Conservation (phyloP, 208 protist genomes). For the Trypanosoma scelopori region DNA sequence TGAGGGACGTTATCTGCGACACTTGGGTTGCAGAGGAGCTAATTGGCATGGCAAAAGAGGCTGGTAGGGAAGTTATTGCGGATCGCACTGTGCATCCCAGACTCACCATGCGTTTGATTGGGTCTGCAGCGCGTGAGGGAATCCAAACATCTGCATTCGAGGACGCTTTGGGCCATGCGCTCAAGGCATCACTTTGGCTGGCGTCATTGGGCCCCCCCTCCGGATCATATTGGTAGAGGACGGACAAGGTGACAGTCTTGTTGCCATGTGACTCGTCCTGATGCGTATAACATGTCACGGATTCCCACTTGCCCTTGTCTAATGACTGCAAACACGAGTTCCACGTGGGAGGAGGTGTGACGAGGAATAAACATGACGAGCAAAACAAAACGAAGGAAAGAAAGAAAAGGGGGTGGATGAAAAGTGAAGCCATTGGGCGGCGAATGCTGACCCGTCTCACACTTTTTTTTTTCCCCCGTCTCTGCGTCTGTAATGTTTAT, state of each 20-base stretch:
- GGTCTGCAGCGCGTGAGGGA: slow-evolving; percentile 35
- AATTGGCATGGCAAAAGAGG: slow-evolving; percentile 52
- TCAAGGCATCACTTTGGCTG: slow-evolving; percentile 40
- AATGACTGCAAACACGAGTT: too few relatives aligned
- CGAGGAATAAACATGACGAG: too few relatives aligned
- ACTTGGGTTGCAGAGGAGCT: slow-evolving; percentile 85
- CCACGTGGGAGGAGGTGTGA: too few relatives aligned
- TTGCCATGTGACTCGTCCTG: background rate
- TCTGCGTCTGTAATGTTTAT: slow-evolving; percentile 20
- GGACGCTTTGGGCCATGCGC: slow-evolving; percentile 27
- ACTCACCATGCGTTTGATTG: slow-evolving; percentile 51
- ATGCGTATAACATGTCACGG: too few relatives aligned
- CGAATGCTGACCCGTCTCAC: background rate
- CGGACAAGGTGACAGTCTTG: background rate
- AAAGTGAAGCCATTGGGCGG: too few relatives aligned
- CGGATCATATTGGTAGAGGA: slow-evolving; percentile 11
- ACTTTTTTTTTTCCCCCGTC: slow-evolving; percentile 10
- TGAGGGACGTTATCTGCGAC: slow-evolving; percentile 74
- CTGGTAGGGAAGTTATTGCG: slow-evolving; percentile 42
- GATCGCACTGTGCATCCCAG: slow-evolving; percentile 61
- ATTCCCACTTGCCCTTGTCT: too few relatives aligned
- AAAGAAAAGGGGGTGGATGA: too few relatives aligned
- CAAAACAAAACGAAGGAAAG: too few relatives aligned
- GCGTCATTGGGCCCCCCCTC: slow-evolving; percentile 53
- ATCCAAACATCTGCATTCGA: slow-evolving; percentile 44